These are phyloP conservation scores for Rhizopus stolonifer DNA, from an alignment of 371 early-diverging fungal species.

Conservation along the genomic window DNA sequence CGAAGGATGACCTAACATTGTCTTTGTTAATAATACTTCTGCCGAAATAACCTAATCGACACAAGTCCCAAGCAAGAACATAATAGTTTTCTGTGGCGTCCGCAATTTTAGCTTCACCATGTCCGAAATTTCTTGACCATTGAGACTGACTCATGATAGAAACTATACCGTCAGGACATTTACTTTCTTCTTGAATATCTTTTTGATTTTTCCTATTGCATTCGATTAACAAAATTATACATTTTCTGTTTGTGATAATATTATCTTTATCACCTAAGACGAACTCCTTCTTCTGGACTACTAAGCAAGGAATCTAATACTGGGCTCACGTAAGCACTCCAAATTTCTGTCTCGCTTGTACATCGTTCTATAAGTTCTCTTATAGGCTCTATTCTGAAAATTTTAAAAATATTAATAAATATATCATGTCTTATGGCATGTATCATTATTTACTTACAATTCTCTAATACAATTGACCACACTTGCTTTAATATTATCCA, in stretches of 20 bases:
- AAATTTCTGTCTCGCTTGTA: conserved; percentile 3
- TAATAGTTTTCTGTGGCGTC: conserved; percentile 13
- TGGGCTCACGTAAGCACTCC: conserved; percentile 3
- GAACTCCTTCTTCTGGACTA: conserved; percentile 6
- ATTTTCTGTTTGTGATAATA: conserved; percentile 2
- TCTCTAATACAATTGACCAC: conserved; percentile 7
- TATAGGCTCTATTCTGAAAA: conserved; percentile 4
- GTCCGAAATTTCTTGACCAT: conserved; percentile 8
- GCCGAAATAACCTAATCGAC: conserved; percentile 11
- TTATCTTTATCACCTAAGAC: conserved; percentile 5
- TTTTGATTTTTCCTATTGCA: conserved; percentile 15
- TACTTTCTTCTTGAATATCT: neutral
- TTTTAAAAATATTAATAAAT: conserved; percentile 3
- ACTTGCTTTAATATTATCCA: conserved; percentile 5
- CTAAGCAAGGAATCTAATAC: conserved; percentile 7
- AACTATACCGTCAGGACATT: conserved; percentile 11
- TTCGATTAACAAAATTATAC: conserved; percentile 2
- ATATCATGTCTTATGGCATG: neutral
- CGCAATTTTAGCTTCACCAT: conserved; percentile 18
- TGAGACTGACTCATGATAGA: conserved; percentile 12
- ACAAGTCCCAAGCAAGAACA: conserved; percentile 16
- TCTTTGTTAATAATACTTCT: conserved; percentile 6
- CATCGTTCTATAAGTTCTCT: conserved; percentile 1
- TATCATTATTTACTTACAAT: conserved; percentile 9
- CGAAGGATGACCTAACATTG: neutral